phyloP scores from a whole-genome alignment of 371 early-diverging fungal genomes.

The Mortierella sp. region DNA sequence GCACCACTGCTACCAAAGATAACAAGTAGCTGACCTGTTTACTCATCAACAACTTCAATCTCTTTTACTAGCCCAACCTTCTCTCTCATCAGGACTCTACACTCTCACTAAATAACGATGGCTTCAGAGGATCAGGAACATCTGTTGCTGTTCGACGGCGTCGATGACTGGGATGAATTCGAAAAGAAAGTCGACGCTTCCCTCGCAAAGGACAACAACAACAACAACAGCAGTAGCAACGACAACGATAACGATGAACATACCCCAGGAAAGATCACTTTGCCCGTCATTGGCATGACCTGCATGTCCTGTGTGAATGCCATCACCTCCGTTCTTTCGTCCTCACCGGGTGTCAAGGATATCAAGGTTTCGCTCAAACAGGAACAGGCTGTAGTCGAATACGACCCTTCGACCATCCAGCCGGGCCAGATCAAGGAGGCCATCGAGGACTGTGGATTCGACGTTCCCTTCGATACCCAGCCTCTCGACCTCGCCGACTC shows the following conservation, averaged over 20 bases:
- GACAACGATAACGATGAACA: constrained; percentile 1
- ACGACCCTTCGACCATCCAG: constrained; percentile 38
- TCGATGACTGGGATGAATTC: constrained; percentile 52
- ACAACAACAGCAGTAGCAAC: constrained; percentile 8
- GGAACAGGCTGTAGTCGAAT: constrained; percentile 63
- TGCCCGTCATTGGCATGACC: constrained; percentile 85
- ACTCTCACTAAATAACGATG: no score
- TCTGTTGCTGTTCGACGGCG: constrained; percentile 39
- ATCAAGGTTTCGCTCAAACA: constrained; percentile 67
- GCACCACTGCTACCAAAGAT: not conserved
- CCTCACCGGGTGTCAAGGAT: constrained; percentile 59
- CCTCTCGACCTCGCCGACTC: not conserved
- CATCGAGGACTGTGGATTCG: constrained; percentile 77
- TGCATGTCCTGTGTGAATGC: constrained; percentile 88
- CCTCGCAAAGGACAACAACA: constrained; percentile 28
- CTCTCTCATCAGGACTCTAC: not conserved
- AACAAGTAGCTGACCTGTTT: no score
- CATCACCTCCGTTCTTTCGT: constrained; percentile 66
- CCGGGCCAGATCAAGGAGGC: constrained; percentile 53
- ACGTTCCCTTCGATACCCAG: constrained; percentile 39
- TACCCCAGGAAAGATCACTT: constrained; percentile 29
- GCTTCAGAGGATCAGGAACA: constrained; percentile 39
- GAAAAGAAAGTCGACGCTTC: constrained; percentile 45
- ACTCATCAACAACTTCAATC: not conserved
- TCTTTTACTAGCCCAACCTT: not conserved